These are phyloP conservation scores for Austroboletus novae-zelandiae DNA, from an alignment of 1,284 basidiomycete genomes.

Conservation along the genomic window DNA sequence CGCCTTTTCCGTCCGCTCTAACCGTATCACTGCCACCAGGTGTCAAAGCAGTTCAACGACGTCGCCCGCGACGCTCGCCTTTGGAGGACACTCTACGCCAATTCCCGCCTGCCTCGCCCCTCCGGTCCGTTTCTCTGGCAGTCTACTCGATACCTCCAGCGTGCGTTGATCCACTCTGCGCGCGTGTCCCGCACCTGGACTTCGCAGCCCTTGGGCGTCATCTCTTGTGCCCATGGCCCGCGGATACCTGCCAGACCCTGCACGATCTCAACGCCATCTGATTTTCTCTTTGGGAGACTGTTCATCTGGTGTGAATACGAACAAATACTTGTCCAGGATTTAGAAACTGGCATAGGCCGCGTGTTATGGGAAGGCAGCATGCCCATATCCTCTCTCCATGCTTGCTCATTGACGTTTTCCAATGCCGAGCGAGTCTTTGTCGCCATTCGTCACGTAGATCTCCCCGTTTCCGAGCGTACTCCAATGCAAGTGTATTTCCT, in stretches of 20 bases:
- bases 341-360: slow-evolving; percentile 23
- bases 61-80: slow-evolving; percentile 17
- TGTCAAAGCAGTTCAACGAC: slow-evolving; percentile 19
- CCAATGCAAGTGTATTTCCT: slow-evolving; percentile 17
- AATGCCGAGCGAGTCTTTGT: slow-evolving; percentile 21
- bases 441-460: slow-evolving; percentile 18
- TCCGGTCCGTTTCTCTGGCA: slow-evolving; percentile 25
- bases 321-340: slow-evolving; percentile 20
- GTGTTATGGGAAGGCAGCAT: slow-evolving; percentile 15
- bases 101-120: slow-evolving; percentile 20
- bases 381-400: slow-evolving; percentile 19
- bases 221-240: slow-evolving; percentile 18
- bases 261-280: slow-evolving; percentile 14
- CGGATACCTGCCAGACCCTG: slow-evolving; percentile 11
- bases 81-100: slow-evolving; percentile 18
- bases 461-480: slow-evolving; percentile 16
- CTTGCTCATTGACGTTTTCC: slow-evolving; percentile 19
- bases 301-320: slow-evolving; percentile 24
- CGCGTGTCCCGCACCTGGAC: slow-evolving; percentile 24
- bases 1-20: not conserved
- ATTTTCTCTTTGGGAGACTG: slow-evolving; percentile 26
- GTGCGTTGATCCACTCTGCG: slow-evolving; percentile 14
- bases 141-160: slow-evolving; percentile 20
- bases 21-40: slow-evolving; percentile 13
- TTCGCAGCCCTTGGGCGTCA: slow-evolving; percentile 13